Evolutionary conservation across 2,329 filamentous ascomycete species (phyloP), one percentile per base, ranked within the genome.

Genomic region (Thermothelomyces thermophilus): DNA sequence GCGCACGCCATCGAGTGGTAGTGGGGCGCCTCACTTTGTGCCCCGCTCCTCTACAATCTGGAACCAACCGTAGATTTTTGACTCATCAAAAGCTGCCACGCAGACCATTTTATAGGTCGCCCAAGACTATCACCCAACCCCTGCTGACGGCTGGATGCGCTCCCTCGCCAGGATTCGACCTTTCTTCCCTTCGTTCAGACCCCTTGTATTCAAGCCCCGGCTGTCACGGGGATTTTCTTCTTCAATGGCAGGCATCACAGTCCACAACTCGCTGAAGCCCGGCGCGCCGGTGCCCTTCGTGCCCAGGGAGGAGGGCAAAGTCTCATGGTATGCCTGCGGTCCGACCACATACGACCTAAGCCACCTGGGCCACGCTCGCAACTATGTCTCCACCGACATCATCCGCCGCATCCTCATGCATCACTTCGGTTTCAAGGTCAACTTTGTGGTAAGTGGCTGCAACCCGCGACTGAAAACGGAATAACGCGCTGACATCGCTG

Each of bases 311-410:
- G 72, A 76, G 8, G 78, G 81, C 22, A 83, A 84, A 63, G 79
- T 94, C 24, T 82, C 81, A 5, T 95, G 89, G 88, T 95, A 95
- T 68, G 86, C 84, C 58, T 95, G 90, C 71, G 90, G 90, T 16
- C 89, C 89, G 51, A 95, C 89, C 3, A 83, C 86, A 36, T 90
- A 90, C 65, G 87, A 90, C 65, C 84, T 90, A 69, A 79, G 84
- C 55, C 87, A 91, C 72, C 69, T 91, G 54, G 85, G 88, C 26
- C 89, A 95, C 68, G 89, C 52, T 33, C 77, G 88, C 59, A 95
- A 95, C 71, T 95, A 95, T 77, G 87, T 95, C 56, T 87, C 84
- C 43, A 91, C 87, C 40, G 90, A 95, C 67, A 90, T 95, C 56
- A 83, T 95, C 59, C 80, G 90, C 54, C 82, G 90, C 61, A 87